phyloP scores from a whole-genome alignment of 257 asterid species.

The Solanum bulbocastanum region DNA sequence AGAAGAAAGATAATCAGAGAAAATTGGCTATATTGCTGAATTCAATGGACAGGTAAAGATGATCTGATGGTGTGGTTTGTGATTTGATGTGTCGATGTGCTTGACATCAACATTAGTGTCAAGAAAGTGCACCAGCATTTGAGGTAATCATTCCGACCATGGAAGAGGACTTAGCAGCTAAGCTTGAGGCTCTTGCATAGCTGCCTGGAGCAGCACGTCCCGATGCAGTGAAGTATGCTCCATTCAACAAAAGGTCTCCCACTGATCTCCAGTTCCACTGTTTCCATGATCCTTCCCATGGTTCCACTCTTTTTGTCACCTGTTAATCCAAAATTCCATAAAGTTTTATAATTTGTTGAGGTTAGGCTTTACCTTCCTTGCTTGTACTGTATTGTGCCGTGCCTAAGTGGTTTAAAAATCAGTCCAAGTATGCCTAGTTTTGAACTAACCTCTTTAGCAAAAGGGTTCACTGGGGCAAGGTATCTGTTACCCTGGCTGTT shows the following conservation, averaged over 20 bases:
- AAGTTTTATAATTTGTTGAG: neutral
- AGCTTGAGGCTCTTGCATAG: conserved; percentile 84
- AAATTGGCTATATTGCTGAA: neutral
- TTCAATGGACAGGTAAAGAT: neutral
- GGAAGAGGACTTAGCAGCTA: conserved; percentile 83
- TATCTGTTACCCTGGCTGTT: conserved; percentile 95
- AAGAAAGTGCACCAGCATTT: conserved; percentile 53
- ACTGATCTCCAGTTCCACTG: conserved; percentile 96
- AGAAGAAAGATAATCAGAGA: neutral
- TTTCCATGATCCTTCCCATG: conserved; percentile 39
- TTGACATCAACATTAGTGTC: conserved; percentile 41
- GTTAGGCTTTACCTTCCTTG: neutral
- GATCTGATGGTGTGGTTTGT: neutral
- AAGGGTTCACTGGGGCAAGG: conserved; percentile 70
- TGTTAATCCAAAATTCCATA: conserved; percentile 6
- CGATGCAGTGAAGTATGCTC: conserved; percentile 73
- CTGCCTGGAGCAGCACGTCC: conserved; percentile 63
- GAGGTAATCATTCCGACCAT: conserved; percentile 62
- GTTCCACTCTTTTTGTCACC: conserved; percentile 70
- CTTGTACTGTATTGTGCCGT: neutral
- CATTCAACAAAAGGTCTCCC: conserved; percentile 93
- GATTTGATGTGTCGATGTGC: neutral
- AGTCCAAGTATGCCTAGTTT: neutral
- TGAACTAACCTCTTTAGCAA: conserved; percentile 67
- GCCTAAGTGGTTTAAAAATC: neutral